These are phyloP conservation scores for Boechera divaricarpa DNA, from an alignment of 345 rosid genomes.

Conservation along the genomic window DNA sequence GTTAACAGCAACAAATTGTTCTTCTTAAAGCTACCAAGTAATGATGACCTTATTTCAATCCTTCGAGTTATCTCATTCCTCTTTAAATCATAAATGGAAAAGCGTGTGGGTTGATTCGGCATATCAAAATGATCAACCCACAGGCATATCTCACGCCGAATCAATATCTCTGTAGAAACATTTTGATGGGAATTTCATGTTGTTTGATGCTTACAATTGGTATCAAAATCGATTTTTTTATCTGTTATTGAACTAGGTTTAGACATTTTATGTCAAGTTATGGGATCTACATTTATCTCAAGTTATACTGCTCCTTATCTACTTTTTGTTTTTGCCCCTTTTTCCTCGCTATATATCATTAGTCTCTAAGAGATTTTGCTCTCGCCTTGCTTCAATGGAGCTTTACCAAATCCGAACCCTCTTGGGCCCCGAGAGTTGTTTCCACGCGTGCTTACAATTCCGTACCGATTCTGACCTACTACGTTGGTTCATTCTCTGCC, in stretches of 20 bases:
- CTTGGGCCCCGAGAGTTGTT: background rate
- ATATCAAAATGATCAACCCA: background rate
- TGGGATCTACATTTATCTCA: background rate
- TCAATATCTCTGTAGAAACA: background rate
- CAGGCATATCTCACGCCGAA: too few relatives aligned
- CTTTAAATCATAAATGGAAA: too few relatives aligned
- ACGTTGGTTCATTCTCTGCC: background rate
- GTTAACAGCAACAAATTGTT: background rate
- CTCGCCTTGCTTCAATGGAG: background rate
- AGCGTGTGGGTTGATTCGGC: background rate
- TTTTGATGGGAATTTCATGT: background rate
- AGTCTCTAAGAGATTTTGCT: background rate
- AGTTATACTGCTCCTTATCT: background rate
- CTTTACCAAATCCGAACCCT: background rate
- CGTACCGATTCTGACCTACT: background rate
- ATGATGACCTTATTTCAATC: too few relatives aligned
- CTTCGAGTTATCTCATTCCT: too few relatives aligned
- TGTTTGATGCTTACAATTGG: conserved; percentile 18
- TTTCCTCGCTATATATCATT: background rate
- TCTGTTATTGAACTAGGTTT: conserved; percentile 4
- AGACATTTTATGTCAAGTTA: background rate
- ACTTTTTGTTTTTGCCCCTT: background rate
- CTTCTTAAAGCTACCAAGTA: too few relatives aligned
- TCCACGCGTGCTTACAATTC: background rate
- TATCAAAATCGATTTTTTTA: background rate